Evolutionary conservation across 2,329 filamentous ascomycete species (phyloP).

Genomic region (Dothistroma septosporum): DNA sequence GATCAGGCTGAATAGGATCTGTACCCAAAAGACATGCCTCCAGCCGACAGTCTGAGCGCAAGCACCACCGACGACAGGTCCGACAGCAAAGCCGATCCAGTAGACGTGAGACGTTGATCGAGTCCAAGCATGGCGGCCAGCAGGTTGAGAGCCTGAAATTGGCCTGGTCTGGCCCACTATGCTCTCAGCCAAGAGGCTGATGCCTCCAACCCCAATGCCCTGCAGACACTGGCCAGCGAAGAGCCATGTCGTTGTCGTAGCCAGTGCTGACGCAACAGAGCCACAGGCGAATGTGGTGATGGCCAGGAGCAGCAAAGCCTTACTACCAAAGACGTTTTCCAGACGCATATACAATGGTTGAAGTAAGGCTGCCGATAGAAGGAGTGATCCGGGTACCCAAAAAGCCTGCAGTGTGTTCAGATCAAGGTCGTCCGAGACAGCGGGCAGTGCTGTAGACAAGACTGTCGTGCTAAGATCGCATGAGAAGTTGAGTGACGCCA

Average conservation of each 20-base stretch:
- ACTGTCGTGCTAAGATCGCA: slow-evolving; percentile 11
- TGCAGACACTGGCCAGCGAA: slow-evolving; percentile 38
- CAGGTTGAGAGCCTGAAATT: not conserved
- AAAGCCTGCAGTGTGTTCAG: slow-evolving; percentile 26
- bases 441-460: slow-evolving; percentile 12
- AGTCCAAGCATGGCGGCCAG: slow-evolving; percentile 35
- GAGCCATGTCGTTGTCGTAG: slow-evolving; percentile 14
- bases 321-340: slow-evolving; percentile 40
- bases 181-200: slow-evolving; percentile 42
- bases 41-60: slow-evolving; percentile 52
- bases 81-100: slow-evolving; percentile 54
- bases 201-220: slow-evolving; percentile 40
- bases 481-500: slow-evolving; percentile 13
- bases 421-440: slow-evolving; percentile 8
- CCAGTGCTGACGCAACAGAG: slow-evolving; percentile 32
- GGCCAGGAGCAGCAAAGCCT: slow-evolving; percentile 36
- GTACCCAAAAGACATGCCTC: slow-evolving; percentile 64
- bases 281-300: slow-evolving; percentile 37
- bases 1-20: slow-evolving; percentile 53
- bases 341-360: slow-evolving; percentile 41
- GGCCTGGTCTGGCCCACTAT: slow-evolving; percentile 46
- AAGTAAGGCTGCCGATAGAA: slow-evolving; percentile 39
- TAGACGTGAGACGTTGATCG: slow-evolving; percentile 44
- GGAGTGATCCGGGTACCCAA: slow-evolving; percentile 40
- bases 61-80: slow-evolving; percentile 49